phyloP scores from a whole-genome alignment of 140 eudicot genomes.

The Ambrosia hybrid region DNA sequence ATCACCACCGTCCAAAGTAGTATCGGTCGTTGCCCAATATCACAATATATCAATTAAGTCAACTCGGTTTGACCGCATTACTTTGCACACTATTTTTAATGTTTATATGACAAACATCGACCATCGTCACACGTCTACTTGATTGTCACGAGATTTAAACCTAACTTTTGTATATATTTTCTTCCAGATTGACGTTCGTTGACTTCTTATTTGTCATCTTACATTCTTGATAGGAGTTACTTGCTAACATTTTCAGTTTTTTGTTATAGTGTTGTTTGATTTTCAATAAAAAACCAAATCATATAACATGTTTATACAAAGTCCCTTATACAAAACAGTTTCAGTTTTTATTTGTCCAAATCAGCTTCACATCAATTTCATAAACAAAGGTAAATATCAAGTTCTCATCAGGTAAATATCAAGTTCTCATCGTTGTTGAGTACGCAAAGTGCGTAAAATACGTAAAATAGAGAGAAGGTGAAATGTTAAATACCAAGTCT shows the following conservation, averaged over 20 bases:
- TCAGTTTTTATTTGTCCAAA: no score
- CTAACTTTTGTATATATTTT: neutral
- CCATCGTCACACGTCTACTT: conserved; percentile 1
- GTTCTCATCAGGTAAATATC: no score
- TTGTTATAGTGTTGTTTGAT: no score
- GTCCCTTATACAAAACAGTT: no score
- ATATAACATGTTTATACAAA: no score
- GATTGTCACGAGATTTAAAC: conserved; percentile 9
- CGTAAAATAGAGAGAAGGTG: no score
- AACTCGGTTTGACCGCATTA: conserved; percentile 33
- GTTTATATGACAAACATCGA: conserved; percentile 15
- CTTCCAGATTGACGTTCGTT: neutral
- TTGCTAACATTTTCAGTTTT: neutral
- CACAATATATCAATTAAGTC: neutral
- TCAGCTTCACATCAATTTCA: no score
- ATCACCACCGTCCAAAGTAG: conserved; percentile 28
- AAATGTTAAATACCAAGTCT: no score
- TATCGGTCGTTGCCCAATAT: conserved; percentile 10
- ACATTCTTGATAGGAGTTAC: neutral
- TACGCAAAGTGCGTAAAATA: no score
- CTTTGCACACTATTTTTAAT: neutral
- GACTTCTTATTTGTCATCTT: conserved; percentile 7
- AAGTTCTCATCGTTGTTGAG: no score
- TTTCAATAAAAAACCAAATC: neutral
- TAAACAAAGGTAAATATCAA: no score